Evolutionary conservation across 225 moss, liverwort and hornwort species (phyloP).

Genomic region (Sphagnum tenellum): DNA sequence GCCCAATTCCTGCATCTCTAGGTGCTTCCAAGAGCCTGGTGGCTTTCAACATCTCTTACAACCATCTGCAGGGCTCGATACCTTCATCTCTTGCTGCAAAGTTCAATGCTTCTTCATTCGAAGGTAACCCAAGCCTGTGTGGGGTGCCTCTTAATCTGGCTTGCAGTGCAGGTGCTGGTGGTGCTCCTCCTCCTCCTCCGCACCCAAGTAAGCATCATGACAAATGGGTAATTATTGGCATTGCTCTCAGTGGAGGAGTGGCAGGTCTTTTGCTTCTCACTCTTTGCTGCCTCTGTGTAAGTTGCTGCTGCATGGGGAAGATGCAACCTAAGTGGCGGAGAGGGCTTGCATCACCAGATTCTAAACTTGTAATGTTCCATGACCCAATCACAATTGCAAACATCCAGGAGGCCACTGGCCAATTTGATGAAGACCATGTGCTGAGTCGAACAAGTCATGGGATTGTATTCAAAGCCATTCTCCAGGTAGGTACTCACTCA

Average conservation of each 20-base stretch:
- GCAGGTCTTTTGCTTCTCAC: conserved; percentile 26
- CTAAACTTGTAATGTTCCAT: conserved; percentile 79
- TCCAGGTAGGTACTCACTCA: conserved; percentile 30
- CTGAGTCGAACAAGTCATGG: conserved; percentile 78
- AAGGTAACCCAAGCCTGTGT: neutral
- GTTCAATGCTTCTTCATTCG: neutral
- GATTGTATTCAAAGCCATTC: conserved; percentile 91
- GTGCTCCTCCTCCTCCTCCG: neutral
- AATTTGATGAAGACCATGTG: conserved; percentile 92
- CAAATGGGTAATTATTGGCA: conserved; percentile 36
- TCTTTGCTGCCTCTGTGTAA: conserved; percentile 26
- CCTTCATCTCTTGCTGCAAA: neutral
- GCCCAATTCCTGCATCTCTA: neutral
- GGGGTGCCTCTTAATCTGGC: conserved; percentile 34
- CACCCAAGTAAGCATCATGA: no score
- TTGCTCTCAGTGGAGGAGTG: conserved; percentile 46
- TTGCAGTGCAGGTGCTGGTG: conserved; percentile 11
- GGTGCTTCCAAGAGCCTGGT: neutral
- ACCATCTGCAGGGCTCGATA: neutral
- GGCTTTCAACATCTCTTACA: neutral
- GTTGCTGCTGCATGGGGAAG: conserved; percentile 9
- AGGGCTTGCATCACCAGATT: conserved; percentile 28
- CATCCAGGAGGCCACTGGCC: conserved; percentile 80
- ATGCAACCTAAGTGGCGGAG: conserved; percentile 7
- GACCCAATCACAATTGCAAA: conserved; percentile 61